Base-by-base conservation (phyloP, 169 alveolate genomes). In the Cryptosporidium ryanae region DNA sequence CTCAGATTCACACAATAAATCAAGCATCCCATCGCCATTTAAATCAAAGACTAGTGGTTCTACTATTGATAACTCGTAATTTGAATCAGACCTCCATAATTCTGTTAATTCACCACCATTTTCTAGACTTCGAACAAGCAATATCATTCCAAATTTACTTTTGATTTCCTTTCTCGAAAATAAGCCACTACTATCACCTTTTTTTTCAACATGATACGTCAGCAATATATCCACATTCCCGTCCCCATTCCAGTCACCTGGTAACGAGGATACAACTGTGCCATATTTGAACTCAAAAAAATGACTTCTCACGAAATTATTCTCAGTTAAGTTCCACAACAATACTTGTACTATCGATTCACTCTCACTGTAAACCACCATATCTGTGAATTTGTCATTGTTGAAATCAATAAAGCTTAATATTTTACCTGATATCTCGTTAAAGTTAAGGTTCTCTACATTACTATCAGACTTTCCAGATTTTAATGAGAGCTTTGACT, bases 1-100 rank as follows among this genome's bases (percentile, higher is more conserved):
- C 1, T 63, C 65, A 21, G 87, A 23, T n/a, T 92, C 90, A 7
- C 84, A 64, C 21, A 84, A 61, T 31, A 82, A 34, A 90, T 94
- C 96, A 5, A 91, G 90, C 67, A 61, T 29, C 1, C 96, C 96
- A 90, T 94, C 96, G 15, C 95, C 93, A 82, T 94, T 93, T 21
- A 94, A 91, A 76, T 94, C 96, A 61, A 93, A 90, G 12, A 91
- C 93, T 21, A 94, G 59, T 21, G 95, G 95, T 50, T 94, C 92
- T 48, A 94, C 91, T 25, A 90, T 82, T 6, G 94, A 82, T 54
- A 65, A 91, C 44, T 90, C 90, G 61, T 90, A 57, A 13, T 81
- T 66, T 10, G 8, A 38, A 1, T 65, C 68, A 18, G 76, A 44
- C 29, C 25, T 13, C 82, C 81, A 64, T 48, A 83, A 21, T 3